Percentiles rank a stretch among this genome's conserved stretches.
These are phyloP conservation scores for Gentiana dahurica DNA, from an alignment of 257 asterid species.

Conservation along the genomic window DNA sequence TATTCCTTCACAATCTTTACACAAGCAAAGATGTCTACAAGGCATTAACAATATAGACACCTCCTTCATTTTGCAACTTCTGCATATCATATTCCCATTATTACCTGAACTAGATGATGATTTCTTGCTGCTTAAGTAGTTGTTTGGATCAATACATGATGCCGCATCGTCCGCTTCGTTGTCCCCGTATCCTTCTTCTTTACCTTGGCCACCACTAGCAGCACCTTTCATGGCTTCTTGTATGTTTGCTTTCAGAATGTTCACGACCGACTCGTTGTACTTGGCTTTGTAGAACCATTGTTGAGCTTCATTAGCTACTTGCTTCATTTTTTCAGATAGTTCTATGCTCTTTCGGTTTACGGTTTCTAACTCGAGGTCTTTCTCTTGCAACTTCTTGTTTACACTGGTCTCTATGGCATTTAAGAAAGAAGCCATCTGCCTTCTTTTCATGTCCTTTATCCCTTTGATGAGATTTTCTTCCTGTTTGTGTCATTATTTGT, in stretches of 20 bases:
- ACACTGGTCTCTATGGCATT: slow-evolving; percentile 41
- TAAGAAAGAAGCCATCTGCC: slow-evolving; percentile 57
- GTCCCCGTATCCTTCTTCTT: slow-evolving; percentile 66
- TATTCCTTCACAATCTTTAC: slow-evolving; percentile 66
- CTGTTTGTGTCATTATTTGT: slow-evolving; percentile 21
- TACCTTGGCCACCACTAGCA: slow-evolving; percentile 15
- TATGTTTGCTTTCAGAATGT: slow-evolving; percentile 46
- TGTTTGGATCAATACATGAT: slow-evolving; percentile 55
- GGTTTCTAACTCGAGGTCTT: slow-evolving; percentile 49
- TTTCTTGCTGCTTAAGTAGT: slow-evolving; percentile 23
- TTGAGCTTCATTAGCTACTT: slow-evolving; percentile 56
- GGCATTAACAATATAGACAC: slow-evolving; percentile 69
- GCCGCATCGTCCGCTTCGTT: slow-evolving; percentile 44
- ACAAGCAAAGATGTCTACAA: slow-evolving; percentile 80
- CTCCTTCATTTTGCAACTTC: slow-evolving; percentile 51
- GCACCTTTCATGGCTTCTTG: slow-evolving; percentile 52
- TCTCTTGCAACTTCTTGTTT: slow-evolving; percentile 45
- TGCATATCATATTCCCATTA: slow-evolving; percentile 25
- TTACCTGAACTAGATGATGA: slow-evolving; percentile 1
- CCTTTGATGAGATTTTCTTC: slow-evolving; percentile 57
- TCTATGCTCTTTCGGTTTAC: slow-evolving; percentile 55
- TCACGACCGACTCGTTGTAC: slow-evolving; percentile 74
- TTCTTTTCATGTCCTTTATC: slow-evolving; percentile 49
- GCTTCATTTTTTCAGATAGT: slow-evolving; percentile 62
- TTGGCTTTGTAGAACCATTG: slow-evolving; percentile 82